These are phyloP conservation scores for Starmerella riodocensis DNA, from an alignment of 805 yeast species.

Conservation along the genomic window DNA sequence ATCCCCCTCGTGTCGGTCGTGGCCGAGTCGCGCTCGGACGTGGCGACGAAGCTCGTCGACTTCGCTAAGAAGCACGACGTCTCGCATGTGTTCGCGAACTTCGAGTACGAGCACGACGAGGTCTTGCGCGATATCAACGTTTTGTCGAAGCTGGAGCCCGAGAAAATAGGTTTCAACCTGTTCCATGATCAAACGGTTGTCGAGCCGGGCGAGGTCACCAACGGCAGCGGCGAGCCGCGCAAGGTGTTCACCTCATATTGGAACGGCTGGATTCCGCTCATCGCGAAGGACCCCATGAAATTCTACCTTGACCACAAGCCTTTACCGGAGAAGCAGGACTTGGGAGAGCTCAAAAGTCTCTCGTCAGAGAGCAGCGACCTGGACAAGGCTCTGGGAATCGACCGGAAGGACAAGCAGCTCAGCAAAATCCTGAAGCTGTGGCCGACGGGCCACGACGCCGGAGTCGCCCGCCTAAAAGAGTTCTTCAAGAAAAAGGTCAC, in stretches of 20 bases:
- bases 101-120: conserved; percentile 37
- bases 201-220: conserved; percentile 30
- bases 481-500: conserved; percentile 21
- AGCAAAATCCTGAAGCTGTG: conserved; percentile 16
- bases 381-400: conserved; percentile 5
- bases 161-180: conserved; percentile 23
- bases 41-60: conserved; percentile 4
- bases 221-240: conserved; percentile 30
- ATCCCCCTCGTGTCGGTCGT: conserved; percentile 27
- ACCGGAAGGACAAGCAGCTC: background rate
- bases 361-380: conserved; percentile 1
- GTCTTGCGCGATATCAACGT: conserved; percentile 26
- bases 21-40: conserved; percentile 5
- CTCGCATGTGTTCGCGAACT: conserved; percentile 29
- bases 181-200: conserved; percentile 34
- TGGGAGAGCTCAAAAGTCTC: background rate
- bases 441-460: conserved; percentile 30
- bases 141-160: conserved; percentile 13
- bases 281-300: conserved; percentile 20
- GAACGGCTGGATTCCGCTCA: conserved; percentile 29
- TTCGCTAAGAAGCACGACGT: conserved; percentile 25
- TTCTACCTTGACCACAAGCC: conserved; percentile 2
- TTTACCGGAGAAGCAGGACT: conserved; percentile 1
- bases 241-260: conserved; percentile 37
- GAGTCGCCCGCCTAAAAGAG: conserved; percentile 17